Evolutionary conservation across 148 eudicot species (phyloP).

Genomic region (Cornus florida): DNA sequence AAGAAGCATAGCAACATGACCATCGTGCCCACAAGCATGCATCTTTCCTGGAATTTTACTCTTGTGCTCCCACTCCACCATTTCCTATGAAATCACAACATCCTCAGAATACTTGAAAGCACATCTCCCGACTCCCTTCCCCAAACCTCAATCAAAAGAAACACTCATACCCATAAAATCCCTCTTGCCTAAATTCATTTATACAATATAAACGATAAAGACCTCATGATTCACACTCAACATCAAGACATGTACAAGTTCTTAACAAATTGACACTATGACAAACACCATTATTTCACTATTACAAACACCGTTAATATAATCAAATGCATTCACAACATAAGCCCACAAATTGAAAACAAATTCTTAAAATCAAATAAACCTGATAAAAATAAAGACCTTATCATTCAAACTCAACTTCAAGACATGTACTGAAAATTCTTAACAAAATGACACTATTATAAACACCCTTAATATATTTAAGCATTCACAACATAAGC

Average conservation of each 20-base stretch:
- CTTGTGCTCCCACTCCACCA: constrained; percentile 95
- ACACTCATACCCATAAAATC: not conserved
- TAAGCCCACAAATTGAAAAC: too few relatives aligned
- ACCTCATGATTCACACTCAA: not conserved
- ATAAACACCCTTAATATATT: not conserved
- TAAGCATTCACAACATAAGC: too few relatives aligned
- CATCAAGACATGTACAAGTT: not conserved
- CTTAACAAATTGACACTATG: too few relatives aligned
- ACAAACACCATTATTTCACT: not conserved
- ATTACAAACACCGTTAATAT: too few relatives aligned
- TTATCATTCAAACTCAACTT: not conserved
- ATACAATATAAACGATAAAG: not conserved
- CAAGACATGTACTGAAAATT: not conserved
- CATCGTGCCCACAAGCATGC: constrained; percentile 97
- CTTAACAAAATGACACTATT: too few relatives aligned
- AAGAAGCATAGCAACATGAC: constrained; percentile 91
- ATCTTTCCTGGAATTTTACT: constrained; percentile 83
- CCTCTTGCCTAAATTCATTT: constrained; percentile 1
- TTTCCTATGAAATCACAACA: constrained; percentile 47
- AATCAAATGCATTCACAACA: too few relatives aligned
- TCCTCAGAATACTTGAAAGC: not conserved
- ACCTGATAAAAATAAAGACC: not conserved
- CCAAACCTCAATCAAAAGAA: not conserved
- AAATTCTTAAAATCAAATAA: too few relatives aligned
- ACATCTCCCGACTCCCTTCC: not conserved